These are phyloP conservation scores for Papiliotrema terrestris DNA, from an alignment of 1,284 basidiomycete species.

Conservation along the genomic window DNA sequence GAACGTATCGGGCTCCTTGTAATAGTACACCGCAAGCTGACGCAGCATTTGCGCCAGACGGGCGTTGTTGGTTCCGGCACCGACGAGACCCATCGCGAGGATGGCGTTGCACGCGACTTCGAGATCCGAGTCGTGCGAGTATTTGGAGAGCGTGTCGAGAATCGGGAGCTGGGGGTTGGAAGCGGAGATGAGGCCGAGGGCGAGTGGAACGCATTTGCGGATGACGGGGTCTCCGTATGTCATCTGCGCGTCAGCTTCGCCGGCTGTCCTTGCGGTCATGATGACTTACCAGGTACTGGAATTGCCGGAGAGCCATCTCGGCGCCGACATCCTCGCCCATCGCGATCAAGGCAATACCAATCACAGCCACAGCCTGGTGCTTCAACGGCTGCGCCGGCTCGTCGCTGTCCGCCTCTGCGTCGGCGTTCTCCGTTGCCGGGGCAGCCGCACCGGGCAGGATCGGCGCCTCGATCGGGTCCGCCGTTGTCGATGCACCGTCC, in stretches of 20 bases:
- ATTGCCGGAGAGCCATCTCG: constrained; percentile 91
- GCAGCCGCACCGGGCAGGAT: constrained; percentile 12
- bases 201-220: constrained; percentile 90
- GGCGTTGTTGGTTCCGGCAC: constrained; percentile 97
- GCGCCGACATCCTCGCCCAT: constrained; percentile 99
- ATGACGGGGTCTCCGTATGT: constrained; percentile 95
- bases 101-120: constrained; percentile 95
- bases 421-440: constrained; percentile 13
- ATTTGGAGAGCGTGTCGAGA: constrained; percentile 97
- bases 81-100: constrained; percentile 97
- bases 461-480: constrained; percentile 11
- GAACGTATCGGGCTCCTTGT: constrained; percentile 94
- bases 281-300: constrained; percentile 81
- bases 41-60: constrained; percentile 95
- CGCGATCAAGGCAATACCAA: constrained; percentile 90
- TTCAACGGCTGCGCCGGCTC: constrained; percentile 65
- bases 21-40: constrained; percentile 93
- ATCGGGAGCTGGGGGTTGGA: constrained; percentile 96
- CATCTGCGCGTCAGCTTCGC: constrained; percentile 62
- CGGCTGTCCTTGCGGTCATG: neutral
- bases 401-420: constrained; percentile 52
- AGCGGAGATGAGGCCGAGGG: constrained; percentile 87
- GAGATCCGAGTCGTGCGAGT: constrained; percentile 98
- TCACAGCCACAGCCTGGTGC: constrained; percentile 89
- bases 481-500: neutral